Evolutionary conservation across 805 yeast genomes (phyloP), one percentile per base, ranked within the genome.

Genomic region (Ogataea trehaloabstinens): DNA sequence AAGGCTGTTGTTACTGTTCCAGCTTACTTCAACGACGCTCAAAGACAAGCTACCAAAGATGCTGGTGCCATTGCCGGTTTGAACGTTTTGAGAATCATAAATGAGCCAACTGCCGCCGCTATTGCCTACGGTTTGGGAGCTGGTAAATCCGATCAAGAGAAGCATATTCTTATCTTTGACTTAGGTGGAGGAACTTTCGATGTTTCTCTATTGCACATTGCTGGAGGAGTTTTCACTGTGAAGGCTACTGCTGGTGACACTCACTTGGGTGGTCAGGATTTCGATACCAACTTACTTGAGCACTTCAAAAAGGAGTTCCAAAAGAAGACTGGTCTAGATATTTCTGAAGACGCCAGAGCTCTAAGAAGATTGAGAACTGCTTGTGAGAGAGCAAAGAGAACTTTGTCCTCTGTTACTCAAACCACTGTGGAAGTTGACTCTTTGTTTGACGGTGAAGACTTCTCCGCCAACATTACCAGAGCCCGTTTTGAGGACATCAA

Each of bases 231-330:
- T 61, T 89, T 89, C 78, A 91, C 89, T 68, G 97, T 89, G 59
- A 89, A 89, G 78, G 89, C 97, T 55, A 89, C 97, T 55, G 95
- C 96, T 61, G 98, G 98, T 87, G 96, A 90, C 76, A 90, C 98
- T 58, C 98, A 90, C 74, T 83, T 90, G 75, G 98, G 98, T 81
- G 98, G 98, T 80, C 96, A 90, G 79, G 98, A 90, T 75, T 90
- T 90, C 71, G 98, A 90, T 75, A 84, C 89, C 78, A 86, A 90
- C 83, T 78, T 91, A 67, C 85, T 90, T 56, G 91, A 81, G 71
- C 87, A 80, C 78, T 91, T 91, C 82, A 80, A 82, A 74, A 78
- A 80, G 60, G 97, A 90, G 66, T 91, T 91, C 88, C 63, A 63
- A 54, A 86, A 89, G 82, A 90, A 91, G 85, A 78, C 90, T 64